Base-by-base conservation (phyloP, 2,329 filamentous ascomycete genomes). In the Xylaria hypoxylon region DNA sequence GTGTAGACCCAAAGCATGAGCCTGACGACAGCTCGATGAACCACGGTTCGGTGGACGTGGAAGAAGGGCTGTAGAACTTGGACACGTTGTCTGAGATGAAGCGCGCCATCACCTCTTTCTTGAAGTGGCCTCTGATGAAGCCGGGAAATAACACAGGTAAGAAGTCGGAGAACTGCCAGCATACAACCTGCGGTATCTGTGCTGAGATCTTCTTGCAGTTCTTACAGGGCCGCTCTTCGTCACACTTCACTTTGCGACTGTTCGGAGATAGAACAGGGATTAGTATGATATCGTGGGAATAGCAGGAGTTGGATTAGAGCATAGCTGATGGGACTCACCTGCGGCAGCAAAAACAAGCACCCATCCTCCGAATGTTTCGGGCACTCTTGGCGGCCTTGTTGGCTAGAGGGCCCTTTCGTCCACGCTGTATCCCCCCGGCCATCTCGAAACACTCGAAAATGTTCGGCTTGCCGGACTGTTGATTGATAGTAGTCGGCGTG, bases 121-220 rank as follows among this genome's bases (percentile, higher is more conserved):
- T 77, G 65, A 88, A 82, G 72, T 88, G 86, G 0, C 73, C 73
- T 6, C 85, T 80, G 40, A 87, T 82, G 62, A 87, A 83, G 8
- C 78, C 77, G 4, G 86, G 86, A 62, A 88, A 87, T 28, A 88
- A 72, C 2, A 84, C 79, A 0, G 79, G 78, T 7, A 84, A 67
- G 65, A 88, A 88, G 72, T 88, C 85, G 45, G 81, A 80, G 65
- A 88, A 88, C 73, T 85, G 85, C 86, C 86, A 88, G 77, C 86
- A 88, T 26, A 88, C 80, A 22, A 85, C 81, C 71, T 86, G 83
- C 1, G 86, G 85, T 15, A 87, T 79, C 56, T 81, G 77, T 1
- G 79, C 74, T 59, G 81, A 80, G 59, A 87, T 80, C 75, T 86
- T 85, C 70, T 80, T 81, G 79, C 86, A 88, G 77, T 84, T 87